These are phyloP conservation scores for Plasmodium sp. DNA, from an alignment of 169 alveolate genomes.

Conservation along the genomic window DNA sequence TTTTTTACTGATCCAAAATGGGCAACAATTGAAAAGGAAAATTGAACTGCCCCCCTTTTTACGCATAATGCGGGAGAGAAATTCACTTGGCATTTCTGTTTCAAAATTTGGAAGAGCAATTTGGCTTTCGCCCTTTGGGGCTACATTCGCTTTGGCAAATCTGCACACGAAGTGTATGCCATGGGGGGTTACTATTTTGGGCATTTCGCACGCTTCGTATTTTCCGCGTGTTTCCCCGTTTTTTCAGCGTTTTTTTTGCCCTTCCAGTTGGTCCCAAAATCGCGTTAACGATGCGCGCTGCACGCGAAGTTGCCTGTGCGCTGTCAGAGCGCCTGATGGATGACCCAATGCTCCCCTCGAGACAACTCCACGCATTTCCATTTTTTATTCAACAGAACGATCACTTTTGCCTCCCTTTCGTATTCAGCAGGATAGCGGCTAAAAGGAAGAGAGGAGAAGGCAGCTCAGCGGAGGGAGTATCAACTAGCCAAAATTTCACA, in stretches of 20 bases:
- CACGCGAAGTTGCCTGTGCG: neutral
- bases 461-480: neutral
- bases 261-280: neutral
- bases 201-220: neutral
- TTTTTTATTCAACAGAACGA: neutral
- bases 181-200: neutral
- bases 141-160: neutral
- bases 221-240: neutral
- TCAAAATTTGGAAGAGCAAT: neutral
- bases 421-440: neutral
- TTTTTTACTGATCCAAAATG: neutral
- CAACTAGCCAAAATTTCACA: conserved; percentile 4
- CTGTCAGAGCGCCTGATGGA: neutral
- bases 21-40: neutral
- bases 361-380: neutral
- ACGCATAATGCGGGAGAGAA: neutral
- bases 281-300: neutral
- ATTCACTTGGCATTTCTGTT: neutral
- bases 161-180: neutral
- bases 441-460: neutral
- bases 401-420: neutral
- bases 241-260: neutral
- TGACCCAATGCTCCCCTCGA: neutral
- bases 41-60: neutral
- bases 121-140: neutral